Base-by-base conservation (phyloP, 768 basidiomycete species). In the Podaxis rugospora region DNA sequence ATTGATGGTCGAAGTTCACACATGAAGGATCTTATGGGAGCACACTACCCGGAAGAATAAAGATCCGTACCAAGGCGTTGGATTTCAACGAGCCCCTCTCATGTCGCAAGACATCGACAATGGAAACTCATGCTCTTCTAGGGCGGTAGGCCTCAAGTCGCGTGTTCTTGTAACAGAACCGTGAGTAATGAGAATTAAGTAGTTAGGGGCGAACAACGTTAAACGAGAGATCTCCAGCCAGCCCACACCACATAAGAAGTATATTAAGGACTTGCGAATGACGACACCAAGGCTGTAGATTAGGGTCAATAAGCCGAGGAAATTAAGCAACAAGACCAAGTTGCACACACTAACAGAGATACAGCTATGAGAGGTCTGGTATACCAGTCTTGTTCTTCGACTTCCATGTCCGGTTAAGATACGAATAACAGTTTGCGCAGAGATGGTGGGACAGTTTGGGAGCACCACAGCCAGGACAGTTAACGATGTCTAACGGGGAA, bases 401-500 rank as follows among this genome's bases (percentile, higher is more conserved):
- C 67, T 91, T 90, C 83, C 84, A 92, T 68, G 77, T 78, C 59
- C 88, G 76, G 62, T 75, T 86, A 53, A 94, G 76, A 62, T 82
- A 82, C 14, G 83, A 84, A 67, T 90, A 95, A 72, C 95, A 98
- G 36, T 77, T 79, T 59, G 85, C 82, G 74, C 95, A 98, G 13
- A 95, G 75, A 70, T 95, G 87, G 69, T 96, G 95, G 16, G 91
- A 87, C 14, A 95, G 85, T 71, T 97, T 97, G 49, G 93, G 86
- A 14, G 79, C 77, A 27, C 95, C 95, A 66, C 95, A 98, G 25
- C 84, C 90, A n/a, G 92, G 86, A 69, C 95, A 98, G 65, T 88
- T 84, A 62, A 92, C 91, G 65, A 98, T 85, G 70, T 95, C 95
- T 98, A 62, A 65, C 37, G 68, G 59, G 54, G 35, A 28, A 44